Evolutionary conservation across 1,284 basidiomycete genomes (phyloP).

Genomic region (Rhodofomes roseus): DNA sequence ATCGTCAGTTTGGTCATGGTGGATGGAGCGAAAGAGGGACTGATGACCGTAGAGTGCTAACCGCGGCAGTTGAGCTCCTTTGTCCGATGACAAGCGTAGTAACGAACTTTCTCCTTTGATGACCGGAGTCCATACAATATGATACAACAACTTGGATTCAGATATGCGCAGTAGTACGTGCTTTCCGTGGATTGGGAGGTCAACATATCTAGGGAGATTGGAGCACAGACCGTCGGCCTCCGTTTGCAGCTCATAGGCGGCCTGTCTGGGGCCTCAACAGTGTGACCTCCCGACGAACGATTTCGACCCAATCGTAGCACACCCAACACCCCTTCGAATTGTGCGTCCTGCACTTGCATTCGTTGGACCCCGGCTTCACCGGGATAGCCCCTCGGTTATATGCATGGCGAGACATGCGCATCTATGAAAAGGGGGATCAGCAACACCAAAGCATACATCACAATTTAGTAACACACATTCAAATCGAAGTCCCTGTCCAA

Average conservation of each 20-base stretch:
- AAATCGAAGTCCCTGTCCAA: slow-evolving; percentile 1
- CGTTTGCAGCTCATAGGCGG: no score
- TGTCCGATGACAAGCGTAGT: no score
- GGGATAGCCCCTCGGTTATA: slow-evolving; percentile 5
- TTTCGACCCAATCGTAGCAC: slow-evolving; percentile 9
- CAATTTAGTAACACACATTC: slow-evolving; percentile 6
- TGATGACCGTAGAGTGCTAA: neutral
- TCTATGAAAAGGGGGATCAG: no score
- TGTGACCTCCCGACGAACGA: slow-evolving; percentile 1
- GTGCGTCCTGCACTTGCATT: slow-evolving; percentile 6
- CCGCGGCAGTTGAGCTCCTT: no score
- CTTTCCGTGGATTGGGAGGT: no score
- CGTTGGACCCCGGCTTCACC: slow-evolving; percentile 1
- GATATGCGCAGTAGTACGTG: no score
- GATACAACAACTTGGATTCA: no score
- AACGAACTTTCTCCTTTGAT: no score
- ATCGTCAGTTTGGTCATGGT: slow-evolving; percentile 66
- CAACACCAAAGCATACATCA: neutral
- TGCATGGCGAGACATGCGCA: slow-evolving; percentile 4
- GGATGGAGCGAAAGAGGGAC: neutral
- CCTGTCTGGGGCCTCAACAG: neutral
- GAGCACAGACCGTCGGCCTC: neutral
- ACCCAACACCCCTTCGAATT: neutral
- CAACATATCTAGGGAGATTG: no score
- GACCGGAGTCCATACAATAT: no score